Percentiles rank a stretch among this genome's conserved stretches.
These are phyloP conservation scores for Erodium texanum DNA, from an alignment of 441 rosid genomes.

Conservation along the genomic window DNA sequence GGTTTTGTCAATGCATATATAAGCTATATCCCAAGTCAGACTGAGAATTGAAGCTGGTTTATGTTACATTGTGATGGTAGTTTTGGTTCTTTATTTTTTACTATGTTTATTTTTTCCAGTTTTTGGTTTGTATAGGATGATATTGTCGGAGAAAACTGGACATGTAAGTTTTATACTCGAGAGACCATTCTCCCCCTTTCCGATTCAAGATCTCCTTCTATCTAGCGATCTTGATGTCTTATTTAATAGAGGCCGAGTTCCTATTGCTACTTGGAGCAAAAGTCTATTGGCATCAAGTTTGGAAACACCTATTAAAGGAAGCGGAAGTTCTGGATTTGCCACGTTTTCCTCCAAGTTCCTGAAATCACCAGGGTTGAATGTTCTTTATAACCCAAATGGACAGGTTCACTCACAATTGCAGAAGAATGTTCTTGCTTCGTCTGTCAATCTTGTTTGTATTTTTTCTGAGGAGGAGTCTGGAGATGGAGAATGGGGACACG, in stretches of 20 bases:
- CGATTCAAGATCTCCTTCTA: slow-evolving; percentile 48
- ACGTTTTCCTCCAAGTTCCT: slow-evolving; percentile 65
- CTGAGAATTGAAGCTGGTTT: not conserved
- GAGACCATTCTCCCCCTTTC: slow-evolving; percentile 77
- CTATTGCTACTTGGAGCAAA: slow-evolving; percentile 68
- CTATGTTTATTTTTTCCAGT: no score
- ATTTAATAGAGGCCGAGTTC: slow-evolving; percentile 65
- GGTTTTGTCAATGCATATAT: no score
- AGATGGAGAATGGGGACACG: slow-evolving; percentile 87
- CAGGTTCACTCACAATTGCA: slow-evolving; percentile 23
- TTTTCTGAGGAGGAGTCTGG: slow-evolving; percentile 66
- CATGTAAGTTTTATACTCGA: slow-evolving; percentile 71
- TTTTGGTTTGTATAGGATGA: slow-evolving; percentile 56
- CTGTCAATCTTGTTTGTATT: slow-evolving; percentile 45
- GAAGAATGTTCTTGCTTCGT: slow-evolving; percentile 35
- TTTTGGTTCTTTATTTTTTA: no score
- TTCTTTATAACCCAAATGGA: slow-evolving; percentile 36
- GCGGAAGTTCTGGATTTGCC: slow-evolving; percentile 66
- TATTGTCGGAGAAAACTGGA: slow-evolving; percentile 49
- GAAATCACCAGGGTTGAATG: slow-evolving; percentile 49
- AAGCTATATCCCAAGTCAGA: not conserved
- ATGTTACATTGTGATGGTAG: not conserved
- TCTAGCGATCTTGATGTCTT: slow-evolving; percentile 49
- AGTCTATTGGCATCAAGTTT: slow-evolving; percentile 45
- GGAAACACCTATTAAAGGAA: slow-evolving; percentile 32